A percentile compares a stretch with the other conserved stretches of the same genome.
These are phyloP conservation scores for Metschnikowia similis DNA, from an alignment of 805 yeast species.

Conservation along the genomic window DNA sequence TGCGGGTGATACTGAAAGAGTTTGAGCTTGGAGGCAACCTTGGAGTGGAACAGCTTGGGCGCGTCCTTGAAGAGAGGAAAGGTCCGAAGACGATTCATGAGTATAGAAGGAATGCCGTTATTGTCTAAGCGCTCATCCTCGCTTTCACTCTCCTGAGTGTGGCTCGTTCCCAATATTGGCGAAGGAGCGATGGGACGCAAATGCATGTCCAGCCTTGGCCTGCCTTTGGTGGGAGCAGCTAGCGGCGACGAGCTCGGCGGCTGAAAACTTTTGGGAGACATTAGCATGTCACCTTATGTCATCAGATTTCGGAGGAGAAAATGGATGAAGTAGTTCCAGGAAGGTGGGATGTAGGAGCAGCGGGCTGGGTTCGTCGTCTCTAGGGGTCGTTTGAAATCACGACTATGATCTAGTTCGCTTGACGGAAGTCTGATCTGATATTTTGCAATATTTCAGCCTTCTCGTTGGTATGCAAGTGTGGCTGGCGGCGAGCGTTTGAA, in stretches of 20 bases:
- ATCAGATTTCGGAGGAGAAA: not conserved
- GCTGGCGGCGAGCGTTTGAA: not conserved
- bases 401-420: not conserved
- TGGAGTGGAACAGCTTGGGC: conserved; percentile 58
- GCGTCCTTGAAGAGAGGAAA: conserved; percentile 66
- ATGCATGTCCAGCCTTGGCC: not conserved
- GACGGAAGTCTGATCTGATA: too few relatives aligned
- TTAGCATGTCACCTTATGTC: conserved; percentile 5
- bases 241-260: conserved; percentile 19
- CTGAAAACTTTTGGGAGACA: conserved; percentile 13
- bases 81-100: conserved; percentile 49
- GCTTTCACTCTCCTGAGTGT: conserved; percentile 4
- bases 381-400: not conserved
- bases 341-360: not conserved
- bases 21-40: conserved; percentile 53
- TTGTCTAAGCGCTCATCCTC: conserved; percentile 11
- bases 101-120: conserved; percentile 43
- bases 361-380: not conserved
- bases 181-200: conserved; percentile 2
- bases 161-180: conserved; percentile 1
- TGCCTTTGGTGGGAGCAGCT: conserved; percentile 5
- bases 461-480: not conserved
- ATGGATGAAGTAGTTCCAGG: not conserved
- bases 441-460: too few relatives aligned
- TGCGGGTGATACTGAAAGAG: conserved; percentile 64